Percentiles rank a stretch among this genome's conserved stretches.
Conservation (phyloP, 2,329 filamentous ascomycete species). For the Aureobasidium sp. region DNA sequence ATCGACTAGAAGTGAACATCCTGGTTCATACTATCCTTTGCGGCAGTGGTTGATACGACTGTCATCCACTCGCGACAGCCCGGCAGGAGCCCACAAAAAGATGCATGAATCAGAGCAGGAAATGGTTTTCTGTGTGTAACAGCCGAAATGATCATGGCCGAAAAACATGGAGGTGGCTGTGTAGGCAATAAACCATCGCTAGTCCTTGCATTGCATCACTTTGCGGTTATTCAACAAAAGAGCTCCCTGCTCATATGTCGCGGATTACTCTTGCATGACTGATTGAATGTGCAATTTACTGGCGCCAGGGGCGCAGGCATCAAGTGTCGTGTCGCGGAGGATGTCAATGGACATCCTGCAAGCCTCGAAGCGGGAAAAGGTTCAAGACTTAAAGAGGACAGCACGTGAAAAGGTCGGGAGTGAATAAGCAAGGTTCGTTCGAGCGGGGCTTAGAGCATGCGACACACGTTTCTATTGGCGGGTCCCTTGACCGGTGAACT, state of each 20-base stretch:
- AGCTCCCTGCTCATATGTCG: background rate
- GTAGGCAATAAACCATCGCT: background rate
- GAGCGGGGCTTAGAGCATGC: constrained; percentile 11
- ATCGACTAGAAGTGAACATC: background rate
- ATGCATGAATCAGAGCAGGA: background rate
- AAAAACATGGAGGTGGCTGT: constrained; percentile 5
- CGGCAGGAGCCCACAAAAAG: background rate
- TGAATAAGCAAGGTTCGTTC: background rate
- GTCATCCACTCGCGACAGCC: background rate
- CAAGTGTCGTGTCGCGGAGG: background rate
- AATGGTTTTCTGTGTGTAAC: background rate
- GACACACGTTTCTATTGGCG: constrained; percentile 9
- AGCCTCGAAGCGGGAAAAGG: constrained; percentile 3
- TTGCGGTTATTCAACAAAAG: background rate
- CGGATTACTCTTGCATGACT: background rate
- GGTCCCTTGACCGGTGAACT: background rate
- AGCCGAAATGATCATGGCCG: background rate
- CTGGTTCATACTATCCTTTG: background rate
- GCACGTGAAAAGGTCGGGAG: constrained; percentile 9
- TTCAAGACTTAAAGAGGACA: background rate
- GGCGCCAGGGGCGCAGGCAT: background rate
- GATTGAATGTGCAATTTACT: background rate
- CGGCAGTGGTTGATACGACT: background rate
- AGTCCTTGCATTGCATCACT: constrained; percentile 7
- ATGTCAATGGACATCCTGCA: background rate